Base-by-base conservation (phyloP, 2,329 filamentous ascomycete genomes). In the Alternaria arbusti region DNA sequence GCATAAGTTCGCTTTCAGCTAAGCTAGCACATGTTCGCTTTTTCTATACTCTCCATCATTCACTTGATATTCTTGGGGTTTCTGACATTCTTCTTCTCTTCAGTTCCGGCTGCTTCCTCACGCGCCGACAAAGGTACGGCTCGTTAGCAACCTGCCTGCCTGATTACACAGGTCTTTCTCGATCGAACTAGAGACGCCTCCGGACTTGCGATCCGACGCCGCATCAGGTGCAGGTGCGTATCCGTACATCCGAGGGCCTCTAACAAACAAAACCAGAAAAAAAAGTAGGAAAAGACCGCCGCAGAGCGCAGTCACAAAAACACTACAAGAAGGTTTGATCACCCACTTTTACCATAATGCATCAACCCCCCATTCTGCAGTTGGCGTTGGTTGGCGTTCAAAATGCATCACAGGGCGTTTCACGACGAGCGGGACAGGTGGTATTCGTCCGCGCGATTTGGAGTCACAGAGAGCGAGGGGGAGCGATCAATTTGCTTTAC, bases 1-100 rank as follows among this genome's bases (percentile, higher is more conserved):
- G 75, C 71, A 66, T 79, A 75, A 59, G 64, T 55, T 70, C 61
- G 20, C 64, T 72, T 59, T 68, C 72, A 70, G 70, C 70, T 70
- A 76, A 74, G 70, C 69, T 74, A 63, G 68, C 67, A 65, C 66
- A 76, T 71, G 70, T 76, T 73, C 73, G 72, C 73, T 65, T 62
- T 58, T 54, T 51, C 64, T 60, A 49, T 56, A 46, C 61, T 63
- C 61, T 63, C 61, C 49, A 55, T 60, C 49, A 61, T 64, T 60
- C 52, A 54, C 17, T 64, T 63, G 44, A 65, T 64, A 57, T 26
- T 56, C 20, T 65, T 69, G 54, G 59, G 63, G 54, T 54, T 71
- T 73, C 69, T 77, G 68, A 75, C 71, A 66, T 64, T 59, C 59
- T 58, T 68, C 46, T 67, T 61, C 67, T 30, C 59, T 59, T 61